phyloP scores from a whole-genome alignment of 1,284 basidiomycete species.

The Ceratobasidium sp. region DNA sequence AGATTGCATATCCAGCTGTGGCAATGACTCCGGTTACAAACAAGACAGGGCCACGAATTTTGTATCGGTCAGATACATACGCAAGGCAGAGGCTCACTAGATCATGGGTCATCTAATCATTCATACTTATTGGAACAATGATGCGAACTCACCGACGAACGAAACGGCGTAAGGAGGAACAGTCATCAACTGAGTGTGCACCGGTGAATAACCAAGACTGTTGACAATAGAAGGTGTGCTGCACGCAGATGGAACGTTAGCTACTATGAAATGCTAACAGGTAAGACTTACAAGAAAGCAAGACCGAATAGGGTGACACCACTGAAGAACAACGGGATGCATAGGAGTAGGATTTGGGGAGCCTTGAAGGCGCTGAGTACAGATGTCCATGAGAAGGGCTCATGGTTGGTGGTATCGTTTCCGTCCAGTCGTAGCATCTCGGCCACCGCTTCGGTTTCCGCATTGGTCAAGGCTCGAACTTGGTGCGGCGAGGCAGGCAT shows the following conservation, averaged over 20 bases:
- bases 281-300: conserved; percentile 40
- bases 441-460: conserved; percentile 33
- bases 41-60: conserved; percentile 48
- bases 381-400: conserved; percentile 31
- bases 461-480: conserved; percentile 24
- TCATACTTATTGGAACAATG: not conserved
- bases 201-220: conserved; percentile 42
- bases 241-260: not conserved
- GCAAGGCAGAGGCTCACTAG: conserved; percentile 49
- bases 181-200: conserved; percentile 47
- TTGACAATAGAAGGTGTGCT: conserved; percentile 36
- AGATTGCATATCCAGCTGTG: conserved; percentile 54
- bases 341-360: conserved; percentile 36
- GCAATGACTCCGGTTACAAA: conserved; percentile 48
- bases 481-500: conserved; percentile 42
- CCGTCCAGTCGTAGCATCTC: conserved; percentile 39
- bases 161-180: conserved; percentile 52
- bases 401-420: conserved; percentile 30
- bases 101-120: not conserved
- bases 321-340: conserved; percentile 41
- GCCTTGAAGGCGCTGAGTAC: conserved; percentile 36
- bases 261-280: not conserved
- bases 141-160: conserved; percentile 35
- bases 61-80: conserved; percentile 49
- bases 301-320: conserved; percentile 41